phyloP scores from a whole-genome alignment of 768 basidiomycete species.

The Naganishia antarctica region DNA sequence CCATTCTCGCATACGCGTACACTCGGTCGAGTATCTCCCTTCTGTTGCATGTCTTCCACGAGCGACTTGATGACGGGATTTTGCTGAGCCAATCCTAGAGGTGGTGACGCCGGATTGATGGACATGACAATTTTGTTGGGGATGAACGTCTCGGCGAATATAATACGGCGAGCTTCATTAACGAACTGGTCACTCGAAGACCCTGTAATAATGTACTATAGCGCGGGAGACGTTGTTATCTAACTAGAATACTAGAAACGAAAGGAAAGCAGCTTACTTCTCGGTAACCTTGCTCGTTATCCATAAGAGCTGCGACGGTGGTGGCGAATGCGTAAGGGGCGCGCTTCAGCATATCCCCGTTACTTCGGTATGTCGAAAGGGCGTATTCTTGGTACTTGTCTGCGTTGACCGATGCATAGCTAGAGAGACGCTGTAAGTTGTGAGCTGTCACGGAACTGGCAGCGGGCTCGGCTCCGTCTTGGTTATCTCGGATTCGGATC shows the following conservation, averaged over 20 bases:
- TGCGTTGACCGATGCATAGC: slow-evolving; percentile 28
- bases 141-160: slow-evolving; percentile 61
- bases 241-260: too few relatives aligned
- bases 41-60: slow-evolving; percentile 26
- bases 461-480: slow-evolving; percentile 43
- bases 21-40: slow-evolving; percentile 11
- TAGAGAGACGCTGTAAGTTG: slow-evolving; percentile 36
- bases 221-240: too few relatives aligned
- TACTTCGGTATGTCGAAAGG: slow-evolving; percentile 29
- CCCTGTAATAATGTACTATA: slow-evolving; percentile 38
- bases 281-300: slow-evolving; percentile 34
- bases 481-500: slow-evolving; percentile 38
- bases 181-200: slow-evolving; percentile 49
- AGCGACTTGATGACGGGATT: slow-evolving; percentile 36
- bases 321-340: slow-evolving; percentile 38
- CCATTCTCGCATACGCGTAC: slow-evolving; percentile 38
- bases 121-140: slow-evolving; percentile 66
- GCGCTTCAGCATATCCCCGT: slow-evolving; percentile 35
- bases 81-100: slow-evolving; percentile 27
- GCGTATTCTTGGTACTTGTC: slow-evolving; percentile 32
- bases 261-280: slow-evolving; percentile 32
- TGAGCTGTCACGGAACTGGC: slow-evolving; percentile 36
- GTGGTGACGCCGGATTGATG: slow-evolving; percentile 46
- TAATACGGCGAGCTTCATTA: slow-evolving; percentile 61
- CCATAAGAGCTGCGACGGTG: slow-evolving; percentile 36